Evolutionary conservation across 2,329 filamentous ascomycete species (phyloP).

Genomic region (Neofusicoccum kwambonambiense): DNA sequence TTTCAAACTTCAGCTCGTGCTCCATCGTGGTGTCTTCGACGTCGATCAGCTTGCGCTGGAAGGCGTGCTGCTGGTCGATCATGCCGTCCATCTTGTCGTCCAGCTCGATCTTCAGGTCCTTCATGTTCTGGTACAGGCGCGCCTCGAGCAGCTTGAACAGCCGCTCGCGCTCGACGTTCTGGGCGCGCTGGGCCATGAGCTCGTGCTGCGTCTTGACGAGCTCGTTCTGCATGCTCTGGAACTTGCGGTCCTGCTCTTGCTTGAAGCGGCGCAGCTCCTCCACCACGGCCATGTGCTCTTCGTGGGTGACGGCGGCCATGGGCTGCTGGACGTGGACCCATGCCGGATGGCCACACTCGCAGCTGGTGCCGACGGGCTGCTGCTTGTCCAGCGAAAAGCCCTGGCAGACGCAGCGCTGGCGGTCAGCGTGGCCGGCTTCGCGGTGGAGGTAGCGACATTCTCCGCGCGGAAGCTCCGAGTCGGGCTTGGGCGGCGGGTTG

Average conservation of each 20-base stretch:
- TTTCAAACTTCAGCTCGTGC: slow-evolving; percentile 38
- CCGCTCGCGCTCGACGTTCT: slow-evolving; percentile 34
- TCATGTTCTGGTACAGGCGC: slow-evolving; percentile 40
- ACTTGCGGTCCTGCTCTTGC: slow-evolving; percentile 31
- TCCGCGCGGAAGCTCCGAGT: slow-evolving; percentile 37
- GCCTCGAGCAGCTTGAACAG: slow-evolving; percentile 35
- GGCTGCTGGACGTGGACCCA: slow-evolving; percentile 45
- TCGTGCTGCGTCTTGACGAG: slow-evolving; percentile 18
- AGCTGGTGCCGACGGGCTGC: slow-evolving; percentile 38
- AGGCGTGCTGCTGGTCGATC: slow-evolving; percentile 39
- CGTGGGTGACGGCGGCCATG: slow-evolving; percentile 33
- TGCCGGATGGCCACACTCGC: slow-evolving; percentile 49
- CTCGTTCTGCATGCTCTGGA: slow-evolving; percentile 35
- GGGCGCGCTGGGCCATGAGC: slow-evolving; percentile 33
- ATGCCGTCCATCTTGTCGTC: slow-evolving; percentile 42
- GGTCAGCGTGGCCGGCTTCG: slow-evolving; percentile 26
- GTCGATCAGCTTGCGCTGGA: slow-evolving; percentile 36
- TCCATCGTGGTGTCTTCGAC: slow-evolving; percentile 43
- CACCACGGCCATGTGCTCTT: slow-evolving; percentile 36
- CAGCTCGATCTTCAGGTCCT: slow-evolving; percentile 37
- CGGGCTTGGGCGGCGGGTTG: slow-evolving; percentile 19
- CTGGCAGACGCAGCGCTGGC: slow-evolving; percentile 46
- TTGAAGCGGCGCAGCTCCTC: slow-evolving; percentile 37
- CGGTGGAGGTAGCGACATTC: slow-evolving; percentile 38
- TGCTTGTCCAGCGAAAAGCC: slow-evolving; percentile 41